These are phyloP conservation scores for Heliocybe sulcata DNA, from an alignment of 1,284 basidiomycete genomes.

Conservation along the genomic window DNA sequence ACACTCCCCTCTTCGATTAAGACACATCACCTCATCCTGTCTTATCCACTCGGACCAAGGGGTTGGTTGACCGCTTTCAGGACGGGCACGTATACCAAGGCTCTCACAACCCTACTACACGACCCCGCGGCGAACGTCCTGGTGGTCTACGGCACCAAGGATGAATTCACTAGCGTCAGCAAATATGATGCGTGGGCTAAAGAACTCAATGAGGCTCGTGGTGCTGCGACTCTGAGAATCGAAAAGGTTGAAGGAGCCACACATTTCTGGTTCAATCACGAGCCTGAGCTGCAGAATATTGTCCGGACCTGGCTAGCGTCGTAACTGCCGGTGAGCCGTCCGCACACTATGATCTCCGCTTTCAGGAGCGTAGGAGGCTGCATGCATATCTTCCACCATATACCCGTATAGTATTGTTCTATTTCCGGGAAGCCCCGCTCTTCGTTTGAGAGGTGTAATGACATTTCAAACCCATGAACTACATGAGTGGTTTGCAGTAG, in stretches of 20 bases:
- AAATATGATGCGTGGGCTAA: slow-evolving; percentile 52
- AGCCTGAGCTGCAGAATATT: not conserved
- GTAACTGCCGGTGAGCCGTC: not conserved
- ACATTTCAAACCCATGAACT: too few relatives aligned
- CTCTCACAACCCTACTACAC: slow-evolving; percentile 40
- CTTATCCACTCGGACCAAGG: slow-evolving; percentile 69
- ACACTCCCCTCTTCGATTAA: slow-evolving; percentile 35
- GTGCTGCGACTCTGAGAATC: slow-evolving; percentile 16
- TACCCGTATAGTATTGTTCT: not conserved
- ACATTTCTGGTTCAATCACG: slow-evolving; percentile 11
- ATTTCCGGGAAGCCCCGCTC: not conserved
- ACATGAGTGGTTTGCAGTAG: too few relatives aligned
- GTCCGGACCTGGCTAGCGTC: not conserved
- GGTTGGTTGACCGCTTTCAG: slow-evolving; percentile 65
- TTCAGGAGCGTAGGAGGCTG: not conserved
- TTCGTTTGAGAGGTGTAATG: too few relatives aligned
- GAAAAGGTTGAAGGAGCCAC: slow-evolving; percentile 21
- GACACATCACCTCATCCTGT: slow-evolving; percentile 64
- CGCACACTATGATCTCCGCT: not conserved
- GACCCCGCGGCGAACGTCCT: slow-evolving; percentile 45
- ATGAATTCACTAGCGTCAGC: slow-evolving; percentile 60
- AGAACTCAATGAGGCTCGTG: slow-evolving; percentile 22
- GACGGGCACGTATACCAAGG: slow-evolving; percentile 40
- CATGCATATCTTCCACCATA: not conserved
- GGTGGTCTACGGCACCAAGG: slow-evolving; percentile 57